phyloP scores from a whole-genome alignment of 257 asterid genomes.

The Capsicum rhomboideum region DNA sequence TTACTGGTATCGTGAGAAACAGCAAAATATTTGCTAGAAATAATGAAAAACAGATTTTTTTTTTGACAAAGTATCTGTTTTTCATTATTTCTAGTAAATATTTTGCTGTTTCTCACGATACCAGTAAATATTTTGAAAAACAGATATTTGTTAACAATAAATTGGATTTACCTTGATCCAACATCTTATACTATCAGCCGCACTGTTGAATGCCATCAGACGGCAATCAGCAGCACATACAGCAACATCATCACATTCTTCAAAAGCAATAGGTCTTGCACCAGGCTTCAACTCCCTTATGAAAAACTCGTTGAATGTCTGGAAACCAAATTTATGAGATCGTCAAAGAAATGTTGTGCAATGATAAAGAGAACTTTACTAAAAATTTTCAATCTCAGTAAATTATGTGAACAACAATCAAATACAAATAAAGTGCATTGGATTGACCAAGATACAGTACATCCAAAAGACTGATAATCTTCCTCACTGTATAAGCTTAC shows the following conservation, averaged over 20 bases:
- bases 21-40: background rate
- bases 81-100: too few relatives aligned
- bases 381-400: background rate
- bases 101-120: too few relatives aligned
- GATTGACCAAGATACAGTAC: background rate
- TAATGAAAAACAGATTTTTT: background rate
- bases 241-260: slow-evolving; percentile 64
- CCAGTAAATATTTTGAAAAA: too few relatives aligned
- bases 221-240: slow-evolving; percentile 94
- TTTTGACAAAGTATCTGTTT: too few relatives aligned
- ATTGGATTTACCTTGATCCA: slow-evolving; percentile 78
- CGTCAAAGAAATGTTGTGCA: background rate
- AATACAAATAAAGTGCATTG: background rate
- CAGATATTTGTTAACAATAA: slow-evolving; percentile 4
- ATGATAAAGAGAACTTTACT: background rate
- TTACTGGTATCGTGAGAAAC: background rate
- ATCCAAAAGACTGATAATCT: background rate
- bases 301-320: slow-evolving; percentile 92
- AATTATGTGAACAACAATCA: background rate
- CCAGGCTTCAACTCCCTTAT: slow-evolving; percentile 82
- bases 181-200: slow-evolving; percentile 59
- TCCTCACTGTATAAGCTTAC: background rate
- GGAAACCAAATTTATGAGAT: slow-evolving; percentile 17
- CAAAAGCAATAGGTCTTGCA: slow-evolving; percentile 57
- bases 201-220: slow-evolving; percentile 72